Percentiles rank a stretch among this genome's conserved stretches.
Evolutionary conservation across 805 yeast genomes (phyloP).

Genomic region (Metahyphopichia silvanorum): DNA sequence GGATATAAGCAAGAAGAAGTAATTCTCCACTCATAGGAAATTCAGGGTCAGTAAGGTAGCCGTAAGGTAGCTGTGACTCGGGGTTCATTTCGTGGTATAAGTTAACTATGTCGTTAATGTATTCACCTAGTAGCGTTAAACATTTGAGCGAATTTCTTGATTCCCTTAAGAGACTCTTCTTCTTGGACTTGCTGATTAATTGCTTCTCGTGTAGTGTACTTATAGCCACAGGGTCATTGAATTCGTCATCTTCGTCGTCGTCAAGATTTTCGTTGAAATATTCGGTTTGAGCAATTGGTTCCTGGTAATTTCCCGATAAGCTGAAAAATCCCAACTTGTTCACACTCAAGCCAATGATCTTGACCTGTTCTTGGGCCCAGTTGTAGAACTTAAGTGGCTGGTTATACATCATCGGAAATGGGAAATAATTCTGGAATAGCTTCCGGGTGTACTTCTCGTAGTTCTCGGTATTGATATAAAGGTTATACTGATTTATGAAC

Average conservation of each 20-base stretch:
- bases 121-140: constrained; percentile 20
- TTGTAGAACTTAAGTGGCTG: constrained; percentile 51
- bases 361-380: constrained; percentile 32
- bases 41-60: constrained; percentile 2
- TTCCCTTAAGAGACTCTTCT: constrained; percentile 26
- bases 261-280: constrained; percentile 12
- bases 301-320: constrained; percentile 12
- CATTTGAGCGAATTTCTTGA: constrained; percentile 30
- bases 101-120: constrained; percentile 14
- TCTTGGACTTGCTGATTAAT: constrained; percentile 30
- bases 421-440: constrained; percentile 48
- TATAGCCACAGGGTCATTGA: constrained; percentile 22
- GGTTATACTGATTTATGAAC: constrained; percentile 52
- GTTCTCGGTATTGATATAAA: constrained; percentile 54
- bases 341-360: constrained; percentile 25
- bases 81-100: constrained; percentile 12
- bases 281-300: constrained; percentile 26
- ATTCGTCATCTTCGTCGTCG: constrained; percentile 15
- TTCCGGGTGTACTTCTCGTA: constrained; percentile 60
- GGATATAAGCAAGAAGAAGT: constrained; percentile 37
- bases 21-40: constrained; percentile 25
- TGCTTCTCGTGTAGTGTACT: constrained; percentile 38
- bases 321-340: constrained; percentile 28
- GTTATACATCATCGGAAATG: constrained; percentile 74
- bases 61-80: constrained; percentile 7